These are phyloP conservation scores for Graphiopsis chlorocephala DNA, from an alignment of 2,329 filamentous ascomycete genomes.

Conservation along the genomic window DNA sequence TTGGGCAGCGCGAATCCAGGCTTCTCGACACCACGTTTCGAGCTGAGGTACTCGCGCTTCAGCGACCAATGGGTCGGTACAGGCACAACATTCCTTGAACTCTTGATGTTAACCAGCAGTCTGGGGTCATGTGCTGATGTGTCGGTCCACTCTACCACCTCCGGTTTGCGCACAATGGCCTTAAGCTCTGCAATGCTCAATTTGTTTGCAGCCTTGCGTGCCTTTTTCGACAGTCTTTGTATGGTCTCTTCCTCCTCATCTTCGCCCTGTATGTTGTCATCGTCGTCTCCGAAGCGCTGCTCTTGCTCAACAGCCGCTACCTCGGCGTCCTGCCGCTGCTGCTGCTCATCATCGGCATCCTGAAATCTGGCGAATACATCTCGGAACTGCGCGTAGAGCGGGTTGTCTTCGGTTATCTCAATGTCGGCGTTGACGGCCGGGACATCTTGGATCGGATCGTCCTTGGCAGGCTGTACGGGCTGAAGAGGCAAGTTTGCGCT, in stretches of 20 bases:
- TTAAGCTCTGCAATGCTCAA: slow-evolving; percentile 94
- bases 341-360: slow-evolving; percentile 42
- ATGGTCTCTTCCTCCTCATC: slow-evolving; percentile 65
- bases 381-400: slow-evolving; percentile 79
- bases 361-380: slow-evolving; percentile 79
- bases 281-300: slow-evolving; percentile 78
- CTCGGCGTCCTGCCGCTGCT: not conserved
- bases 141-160: slow-evolving; percentile 97
- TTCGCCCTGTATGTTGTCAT: slow-evolving; percentile 82
- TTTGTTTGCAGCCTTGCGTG: slow-evolving; percentile 86
- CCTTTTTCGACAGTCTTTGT: slow-evolving; percentile 86
- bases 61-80: slow-evolving; percentile 93
- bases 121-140: slow-evolving; percentile 85
- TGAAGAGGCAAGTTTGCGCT: slow-evolving; percentile 24
- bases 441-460: slow-evolving; percentile 29
- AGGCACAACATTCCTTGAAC: slow-evolving; percentile 90
- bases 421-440: slow-evolving; percentile 24
- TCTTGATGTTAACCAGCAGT: slow-evolving; percentile 89
- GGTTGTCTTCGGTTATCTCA: slow-evolving; percentile 50
- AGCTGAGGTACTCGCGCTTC: slow-evolving; percentile 95
- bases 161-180: slow-evolving; percentile 82
- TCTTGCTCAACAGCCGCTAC: slow-evolving; percentile 65
- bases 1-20: slow-evolving; percentile 87
- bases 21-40: slow-evolving; percentile 95
- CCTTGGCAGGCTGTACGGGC: slow-evolving; percentile 26